Evolutionary conservation across 1,284 basidiomycete genomes (phyloP).

Genomic region (Leccinum huronense): DNA sequence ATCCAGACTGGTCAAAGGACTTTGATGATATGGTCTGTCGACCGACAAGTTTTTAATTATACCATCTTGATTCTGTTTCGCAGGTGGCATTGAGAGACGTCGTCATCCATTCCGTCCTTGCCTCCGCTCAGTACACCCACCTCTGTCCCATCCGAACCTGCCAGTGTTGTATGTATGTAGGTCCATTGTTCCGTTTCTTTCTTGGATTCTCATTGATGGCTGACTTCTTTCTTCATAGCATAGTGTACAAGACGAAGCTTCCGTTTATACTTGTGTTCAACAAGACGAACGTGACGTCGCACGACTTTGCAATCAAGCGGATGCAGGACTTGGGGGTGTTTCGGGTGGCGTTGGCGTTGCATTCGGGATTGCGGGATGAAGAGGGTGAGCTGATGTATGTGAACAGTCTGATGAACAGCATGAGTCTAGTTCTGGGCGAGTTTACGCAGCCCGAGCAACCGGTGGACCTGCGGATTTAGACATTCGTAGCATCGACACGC

Average conservation of each 20-base stretch:
- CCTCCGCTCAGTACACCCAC: conserved; percentile 40
- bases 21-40: conserved; percentile 50
- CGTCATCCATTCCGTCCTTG: conserved; percentile 32
- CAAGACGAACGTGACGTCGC: conserved; percentile 90
- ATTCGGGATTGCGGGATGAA: conserved; percentile 65
- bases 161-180: conserved; percentile 99
- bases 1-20: conserved; percentile 41
- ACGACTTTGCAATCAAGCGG: conserved; percentile 95
- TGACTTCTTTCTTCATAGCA: conserved; percentile 49
- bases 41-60: neutral
- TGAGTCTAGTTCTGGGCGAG: conserved; percentile 97
- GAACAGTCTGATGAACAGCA: conserved; percentile 98
- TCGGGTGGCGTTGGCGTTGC: conserved; percentile 68
- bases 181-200: conserved; percentile 41
- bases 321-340: conserved; percentile 97
- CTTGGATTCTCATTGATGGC: conserved; percentile 1
- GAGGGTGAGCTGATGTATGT: conserved; percentile 96
- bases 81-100: conserved; percentile 44
- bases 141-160: conserved; percentile 33
- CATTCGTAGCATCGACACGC: too few relatives aligned
- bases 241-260: conserved; percentile 96
- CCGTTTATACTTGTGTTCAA: conserved; percentile 99
- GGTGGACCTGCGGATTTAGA: too few relatives aligned
- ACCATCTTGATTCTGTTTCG: conserved; percentile 6
- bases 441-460: conserved; percentile 49